Evolutionary conservation across 345 rosid genomes (phyloP).

Genomic region (Pistacia vera): DNA sequence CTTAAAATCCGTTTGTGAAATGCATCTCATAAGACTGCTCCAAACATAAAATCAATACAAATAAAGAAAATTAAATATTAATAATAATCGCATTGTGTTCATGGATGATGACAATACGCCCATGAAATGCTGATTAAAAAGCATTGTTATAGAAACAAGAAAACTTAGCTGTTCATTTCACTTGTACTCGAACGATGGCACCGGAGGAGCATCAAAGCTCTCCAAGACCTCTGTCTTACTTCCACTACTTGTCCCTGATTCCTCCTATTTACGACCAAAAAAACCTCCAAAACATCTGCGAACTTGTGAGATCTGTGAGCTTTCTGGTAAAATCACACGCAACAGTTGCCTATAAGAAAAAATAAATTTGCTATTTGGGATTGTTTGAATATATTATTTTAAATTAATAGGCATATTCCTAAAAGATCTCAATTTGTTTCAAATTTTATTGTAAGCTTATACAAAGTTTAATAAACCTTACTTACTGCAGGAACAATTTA

Average conservation of each 20-base stretch:
- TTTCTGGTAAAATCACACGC: too few relatives aligned
- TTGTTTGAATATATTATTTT: too few relatives aligned
- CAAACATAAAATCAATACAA: not conserved
- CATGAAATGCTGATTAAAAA: not conserved
- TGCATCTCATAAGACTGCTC: not conserved
- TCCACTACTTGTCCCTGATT: constrained; percentile 28
- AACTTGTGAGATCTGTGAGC: too few relatives aligned
- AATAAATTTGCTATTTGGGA: too few relatives aligned
- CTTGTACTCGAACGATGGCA: constrained; percentile 72
- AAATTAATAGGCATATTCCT: not conserved
- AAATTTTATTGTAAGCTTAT: too few relatives aligned
- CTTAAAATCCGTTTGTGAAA: too few relatives aligned
- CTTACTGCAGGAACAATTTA: too few relatives aligned
- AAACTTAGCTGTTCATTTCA: constrained; percentile 35
- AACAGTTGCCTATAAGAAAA: too few relatives aligned
- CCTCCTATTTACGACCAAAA: constrained; percentile 51
- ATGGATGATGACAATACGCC: not conserved
- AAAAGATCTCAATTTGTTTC: not conserved
- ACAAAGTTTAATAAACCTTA: not conserved
- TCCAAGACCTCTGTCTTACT: constrained; percentile 66
- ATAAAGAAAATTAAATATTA: too few relatives aligned
- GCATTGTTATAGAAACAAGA: not conserved
- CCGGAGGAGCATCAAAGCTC: constrained; percentile 87
- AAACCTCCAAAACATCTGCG: constrained; percentile 57
- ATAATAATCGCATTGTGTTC: not conserved